Percentiles rank a stretch among this genome's conserved stretches.
These are phyloP conservation scores for Lycium ferocissimum DNA, from an alignment of 257 asterid genomes.

Conservation along the genomic window DNA sequence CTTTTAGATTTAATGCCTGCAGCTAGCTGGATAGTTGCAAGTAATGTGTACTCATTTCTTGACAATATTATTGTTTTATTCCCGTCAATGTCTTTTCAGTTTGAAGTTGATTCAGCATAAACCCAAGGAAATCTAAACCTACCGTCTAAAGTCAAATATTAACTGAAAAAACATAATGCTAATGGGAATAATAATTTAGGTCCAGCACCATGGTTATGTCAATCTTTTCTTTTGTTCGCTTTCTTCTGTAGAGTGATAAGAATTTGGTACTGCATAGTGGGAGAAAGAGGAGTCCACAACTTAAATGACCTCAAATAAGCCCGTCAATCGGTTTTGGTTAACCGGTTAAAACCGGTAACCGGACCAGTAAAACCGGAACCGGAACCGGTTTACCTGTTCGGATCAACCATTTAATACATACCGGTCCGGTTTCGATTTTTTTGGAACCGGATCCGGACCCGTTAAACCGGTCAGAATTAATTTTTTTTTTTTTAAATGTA, in stretches of 20 bases:
- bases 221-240: background rate
- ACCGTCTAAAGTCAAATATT: background rate
- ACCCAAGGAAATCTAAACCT: background rate
- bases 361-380: no score
- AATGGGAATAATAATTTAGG: background rate
- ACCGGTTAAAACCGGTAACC: no score
- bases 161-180: background rate
- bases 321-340: no score
- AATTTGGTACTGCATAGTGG: background rate
- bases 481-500: no score
- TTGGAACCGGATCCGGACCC: no score
- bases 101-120: background rate
- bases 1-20: conserved; percentile 1
- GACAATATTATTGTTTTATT: background rate
- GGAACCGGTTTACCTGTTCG: no score
- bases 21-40: background rate
- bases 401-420: no score
- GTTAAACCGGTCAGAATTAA: no score
- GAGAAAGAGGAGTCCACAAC: background rate
- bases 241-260: background rate
- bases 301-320: no score
- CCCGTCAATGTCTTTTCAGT: conserved; percentile 2
- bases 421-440: no score
- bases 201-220: background rate
- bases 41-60: background rate